Conservation (phyloP, 305 asterid genomes). For the Euphrasia arctica region DNA sequence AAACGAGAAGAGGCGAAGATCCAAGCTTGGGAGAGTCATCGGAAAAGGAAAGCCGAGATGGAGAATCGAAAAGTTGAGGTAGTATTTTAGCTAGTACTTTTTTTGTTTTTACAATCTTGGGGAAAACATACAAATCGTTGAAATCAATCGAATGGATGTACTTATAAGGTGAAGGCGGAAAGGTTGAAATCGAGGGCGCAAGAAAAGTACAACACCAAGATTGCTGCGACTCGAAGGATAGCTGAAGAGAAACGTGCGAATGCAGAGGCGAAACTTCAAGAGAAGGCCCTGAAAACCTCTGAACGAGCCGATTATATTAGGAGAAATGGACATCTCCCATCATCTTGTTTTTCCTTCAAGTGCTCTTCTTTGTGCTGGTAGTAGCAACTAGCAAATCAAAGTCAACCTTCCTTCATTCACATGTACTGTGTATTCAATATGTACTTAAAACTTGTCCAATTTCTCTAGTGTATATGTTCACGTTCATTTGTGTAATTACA, state of each 20-base stretch:
- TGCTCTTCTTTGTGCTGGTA: slow-evolving; percentile 76
- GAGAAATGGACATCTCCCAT: slow-evolving; percentile 81
- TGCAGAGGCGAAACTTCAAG: slow-evolving; percentile 75
- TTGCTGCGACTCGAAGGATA: slow-evolving; percentile 64
- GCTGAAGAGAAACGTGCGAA: slow-evolving; percentile 85
- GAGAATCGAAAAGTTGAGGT: slow-evolving; percentile 81
- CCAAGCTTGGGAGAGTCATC: slow-evolving; percentile 91
- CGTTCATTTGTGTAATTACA: too few relatives aligned
- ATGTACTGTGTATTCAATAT: too few relatives aligned
- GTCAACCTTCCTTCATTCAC: too few relatives aligned
- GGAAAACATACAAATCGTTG: too few relatives aligned
- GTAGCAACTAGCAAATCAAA: slow-evolving; percentile 1
- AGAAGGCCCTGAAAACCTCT: slow-evolving; percentile 61
- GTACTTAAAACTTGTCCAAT: too few relatives aligned
- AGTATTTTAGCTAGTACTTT: not conserved
- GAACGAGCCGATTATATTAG: slow-evolving; percentile 81
- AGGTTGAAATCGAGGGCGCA: slow-evolving; percentile 72
- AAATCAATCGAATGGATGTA: too few relatives aligned
- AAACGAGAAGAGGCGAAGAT: slow-evolving; percentile 88
- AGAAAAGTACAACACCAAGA: slow-evolving; percentile 59
- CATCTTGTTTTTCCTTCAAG: slow-evolving; percentile 61
- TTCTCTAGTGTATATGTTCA: too few relatives aligned
- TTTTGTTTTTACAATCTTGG: too few relatives aligned
- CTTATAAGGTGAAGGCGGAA: slow-evolving; percentile 65
- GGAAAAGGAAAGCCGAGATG: slow-evolving; percentile 79